Base-by-base conservation (phyloP, 345 rosid genomes). In the Carallia brachiata region DNA sequence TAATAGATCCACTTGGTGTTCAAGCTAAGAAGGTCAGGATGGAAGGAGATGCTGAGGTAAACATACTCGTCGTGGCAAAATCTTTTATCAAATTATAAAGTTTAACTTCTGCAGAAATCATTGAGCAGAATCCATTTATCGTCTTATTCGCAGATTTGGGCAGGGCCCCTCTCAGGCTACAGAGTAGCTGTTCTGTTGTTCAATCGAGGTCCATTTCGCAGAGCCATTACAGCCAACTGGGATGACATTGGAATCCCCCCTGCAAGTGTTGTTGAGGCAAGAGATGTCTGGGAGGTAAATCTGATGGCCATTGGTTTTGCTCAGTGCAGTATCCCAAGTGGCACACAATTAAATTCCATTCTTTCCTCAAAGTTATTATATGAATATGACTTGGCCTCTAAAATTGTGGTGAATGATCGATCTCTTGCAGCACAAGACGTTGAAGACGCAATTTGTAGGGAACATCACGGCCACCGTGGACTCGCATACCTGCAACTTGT, bases 391-490 rank as follows among this genome's bases (percentile, higher is more conserved):
- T 0, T 23, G 9, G 60, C 15, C 13, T 10, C 60, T 27, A 56
- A 56, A 23, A 56, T 30, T 56, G 31, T 27, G 12, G 12, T 10
- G 28, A 27, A 56, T 56, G 31, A 6, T 27, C 2, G 34, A 30
- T 78, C 53, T 67, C 5, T 54, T 81, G 77, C 98, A 94, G 97
- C 95, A 84, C 82, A 81, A 83, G 85, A 90, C 92, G 50, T 61
- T 90, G 85, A 69, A 73, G 77, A 75, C 68, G 17, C 58, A 68
- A 44, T 86, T 91, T 61, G 85, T 83, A 8, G 82, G 84, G 32
- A 94, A 84, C 54, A 39, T 91, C 48, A 79, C 67, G 36, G 76
- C 70, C 6, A 77, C 66, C 2, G 62, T 77, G 40, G 66, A 52
- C 6, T 68, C 70, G 17, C 76, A 72, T 52, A 71, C 76, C 2